phyloP scores from a whole-genome alignment of 2,329 filamentous ascomycete genomes.

The Ophiostoma triangulosporum region DNA sequence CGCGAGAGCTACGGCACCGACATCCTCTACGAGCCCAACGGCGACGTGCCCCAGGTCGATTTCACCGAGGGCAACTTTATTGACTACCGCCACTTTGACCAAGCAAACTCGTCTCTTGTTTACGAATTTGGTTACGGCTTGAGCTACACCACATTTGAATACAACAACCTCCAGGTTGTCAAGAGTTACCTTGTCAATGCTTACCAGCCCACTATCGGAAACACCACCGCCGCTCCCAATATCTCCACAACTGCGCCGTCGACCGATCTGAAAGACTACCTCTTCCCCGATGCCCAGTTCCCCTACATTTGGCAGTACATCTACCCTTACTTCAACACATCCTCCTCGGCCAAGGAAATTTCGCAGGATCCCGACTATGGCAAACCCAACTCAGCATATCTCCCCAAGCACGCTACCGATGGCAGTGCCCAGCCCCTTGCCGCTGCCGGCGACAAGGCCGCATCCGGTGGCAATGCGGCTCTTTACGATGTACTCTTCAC shows the following conservation, averaged over 20 bases:
- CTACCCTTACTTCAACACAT: slow-evolving; percentile 59
- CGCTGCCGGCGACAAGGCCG: slow-evolving; percentile 30
- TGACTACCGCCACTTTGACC: slow-evolving; percentile 67
- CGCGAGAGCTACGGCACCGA: slow-evolving; percentile 55
- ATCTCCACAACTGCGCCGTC: slow-evolving; percentile 49
- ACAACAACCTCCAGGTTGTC: slow-evolving; percentile 49
- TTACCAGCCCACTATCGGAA: slow-evolving; percentile 46
- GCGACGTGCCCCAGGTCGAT: slow-evolving; percentile 52
- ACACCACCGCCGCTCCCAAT: slow-evolving; percentile 47
- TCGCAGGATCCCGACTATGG: slow-evolving; percentile 49
- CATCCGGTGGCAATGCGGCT: slow-evolving; percentile 47
- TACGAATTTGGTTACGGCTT: slow-evolving; percentile 75
- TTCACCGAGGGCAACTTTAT: slow-evolving; percentile 72
- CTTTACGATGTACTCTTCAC: slow-evolving; percentile 59
- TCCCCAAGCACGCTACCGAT: slow-evolving; percentile 45
- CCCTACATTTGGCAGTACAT: slow-evolving; percentile 42
- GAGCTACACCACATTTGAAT: slow-evolving; percentile 66
- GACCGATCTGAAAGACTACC: slow-evolving; percentile 49
- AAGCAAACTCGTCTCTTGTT: slow-evolving; percentile 48
- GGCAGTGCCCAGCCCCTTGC: slow-evolving; percentile 42
- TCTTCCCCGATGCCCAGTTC: slow-evolving; percentile 47
- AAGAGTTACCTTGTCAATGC: slow-evolving; percentile 31
- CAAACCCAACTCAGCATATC: slow-evolving; percentile 38
- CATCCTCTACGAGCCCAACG: slow-evolving; percentile 50
- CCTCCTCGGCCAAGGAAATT: slow-evolving; percentile 39